Evolutionary conservation across 2,329 filamentous ascomycete genomes (phyloP).

Genomic region (Didymella keratinophila): DNA sequence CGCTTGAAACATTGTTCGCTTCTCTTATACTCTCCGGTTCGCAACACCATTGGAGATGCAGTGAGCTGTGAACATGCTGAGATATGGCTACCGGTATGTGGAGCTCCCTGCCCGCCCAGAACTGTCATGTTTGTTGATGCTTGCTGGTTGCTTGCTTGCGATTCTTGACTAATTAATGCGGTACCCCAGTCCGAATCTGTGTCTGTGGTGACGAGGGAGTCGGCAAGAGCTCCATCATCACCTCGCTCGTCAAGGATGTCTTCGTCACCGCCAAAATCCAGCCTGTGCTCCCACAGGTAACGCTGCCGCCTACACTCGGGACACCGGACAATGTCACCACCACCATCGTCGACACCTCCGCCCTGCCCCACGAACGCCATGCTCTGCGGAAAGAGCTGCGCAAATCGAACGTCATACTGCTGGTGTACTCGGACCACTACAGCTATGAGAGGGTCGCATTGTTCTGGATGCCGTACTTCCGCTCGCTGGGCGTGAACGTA

Average conservation of each 20-base stretch:
- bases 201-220: constrained; percentile 91
- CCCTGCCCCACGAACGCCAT: constrained; percentile 89
- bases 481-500: constrained; percentile 96
- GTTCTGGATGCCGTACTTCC: constrained; percentile 99
- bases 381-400: constrained; percentile 92
- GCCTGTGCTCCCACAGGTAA: constrained; percentile 91
- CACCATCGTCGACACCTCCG: constrained; percentile 96
- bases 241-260: constrained; percentile 94
- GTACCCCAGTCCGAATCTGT: constrained; percentile 78
- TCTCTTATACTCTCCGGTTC: not conserved
- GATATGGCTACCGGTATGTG: constrained; percentile 42
- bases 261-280: constrained; percentile 97
- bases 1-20: not conserved
- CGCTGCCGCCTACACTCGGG: constrained; percentile 89
- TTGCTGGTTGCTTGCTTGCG: constrained; percentile 12
- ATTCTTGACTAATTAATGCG: constrained; percentile 18
- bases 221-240: constrained; percentile 70
- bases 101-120: constrained; percentile 7
- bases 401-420: constrained; percentile 94
- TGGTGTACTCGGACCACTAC: constrained; percentile 98
- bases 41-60: constrained; percentile 13
- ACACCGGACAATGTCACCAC: constrained; percentile 97
- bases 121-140: constrained; percentile 5
- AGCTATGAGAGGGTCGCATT: constrained; percentile 97
- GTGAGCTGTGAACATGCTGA: constrained; percentile 28